phyloP scores from a whole-genome alignment of 164 flowering plant species.

The Liriodendron chinense region DNA sequence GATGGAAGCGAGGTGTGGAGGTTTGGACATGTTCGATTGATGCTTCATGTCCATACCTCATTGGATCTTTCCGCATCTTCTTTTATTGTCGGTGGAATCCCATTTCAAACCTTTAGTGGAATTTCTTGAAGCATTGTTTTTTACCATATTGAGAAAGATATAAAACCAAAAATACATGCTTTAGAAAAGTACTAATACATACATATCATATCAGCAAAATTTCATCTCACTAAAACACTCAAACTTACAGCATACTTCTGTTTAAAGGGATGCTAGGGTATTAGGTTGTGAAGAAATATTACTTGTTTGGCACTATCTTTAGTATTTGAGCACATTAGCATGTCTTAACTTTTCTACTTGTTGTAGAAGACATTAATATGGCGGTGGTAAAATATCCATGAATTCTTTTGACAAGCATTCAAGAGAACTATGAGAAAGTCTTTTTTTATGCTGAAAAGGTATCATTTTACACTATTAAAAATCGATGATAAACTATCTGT shows the following conservation, averaged over 20 bases:
- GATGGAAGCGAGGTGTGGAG: conserved; percentile 97
- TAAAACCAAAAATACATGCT: conserved; percentile 43
- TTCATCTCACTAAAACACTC: no score
- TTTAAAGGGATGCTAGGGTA: no score
- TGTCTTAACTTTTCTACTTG: conserved; percentile 37
- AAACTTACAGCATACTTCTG: no score
- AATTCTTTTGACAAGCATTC: conserved; percentile 70
- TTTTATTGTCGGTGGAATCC: conserved; percentile 50
- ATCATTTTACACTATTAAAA: conserved; percentile 3
- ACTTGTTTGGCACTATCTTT: not conserved
- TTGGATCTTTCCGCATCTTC: conserved; percentile 85
- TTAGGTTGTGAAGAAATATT: no score
- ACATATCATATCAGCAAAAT: not conserved
- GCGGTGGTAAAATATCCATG: conserved; percentile 85
- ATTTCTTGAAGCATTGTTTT: conserved; percentile 53
- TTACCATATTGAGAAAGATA: conserved; percentile 40
- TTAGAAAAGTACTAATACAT: conserved; percentile 49
- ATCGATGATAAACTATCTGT: no score
- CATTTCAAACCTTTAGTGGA: conserved; percentile 51
- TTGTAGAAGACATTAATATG: conserved; percentile 43
- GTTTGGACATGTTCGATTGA: conserved; percentile 70
- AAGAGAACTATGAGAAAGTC: conserved; percentile 54
- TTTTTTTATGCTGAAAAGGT: conserved; percentile 70
- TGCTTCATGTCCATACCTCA: conserved; percentile 55
- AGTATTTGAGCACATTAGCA: conserved; percentile 6